Evolutionary conservation across 257 asterid species (phyloP), one percentile per base, ranked within the genome.

Genomic region (Solanum okadae): DNA sequence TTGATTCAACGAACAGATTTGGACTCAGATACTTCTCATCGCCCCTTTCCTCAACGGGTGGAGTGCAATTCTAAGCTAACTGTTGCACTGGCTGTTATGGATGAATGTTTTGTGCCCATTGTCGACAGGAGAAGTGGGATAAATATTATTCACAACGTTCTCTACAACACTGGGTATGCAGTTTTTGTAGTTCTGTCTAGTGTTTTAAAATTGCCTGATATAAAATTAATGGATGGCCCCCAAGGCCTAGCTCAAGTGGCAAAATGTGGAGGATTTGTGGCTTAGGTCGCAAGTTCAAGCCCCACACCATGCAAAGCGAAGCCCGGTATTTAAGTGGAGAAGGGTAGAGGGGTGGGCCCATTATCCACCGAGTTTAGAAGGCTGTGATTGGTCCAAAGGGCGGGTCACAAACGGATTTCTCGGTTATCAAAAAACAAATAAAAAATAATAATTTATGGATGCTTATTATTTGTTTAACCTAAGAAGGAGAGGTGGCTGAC

Each of bases 51-150:
- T 68, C 89, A 77, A 89, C 92, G 94, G 88, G 89, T 86, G 63
- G 91, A 86, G 76, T 68, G 89, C 72, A 89, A 96, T 91, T 94
- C 99, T 46, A 97, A 96, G 93, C 93, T 97, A 88, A 98, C 98
- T 87, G 98, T 97, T 88, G 96, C 99, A 14, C 89, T 93, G 73
- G 92, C 98, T 78, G 95, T 96, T n/a, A 93, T 97, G 96, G 95
- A 97, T 87, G 99, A 97, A 91, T 97, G 99, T 92, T 95, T 97
- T 90, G 88, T 96, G 92, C 99, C 99, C 85, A 93, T 95, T 76
- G 83, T 93, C 87, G 99, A 97, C 91, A 89, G 99, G 90, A 92
- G 97, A 92, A 95, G 98, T 88, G 98, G 96, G 91, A 94, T 96
- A 52, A 96, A 95, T 93, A 90, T 96, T 88, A 92, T 95, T 9